phyloP scores from a whole-genome alignment of 495 filamentous ascomycete species.

The Penicillium waksmanii region DNA sequence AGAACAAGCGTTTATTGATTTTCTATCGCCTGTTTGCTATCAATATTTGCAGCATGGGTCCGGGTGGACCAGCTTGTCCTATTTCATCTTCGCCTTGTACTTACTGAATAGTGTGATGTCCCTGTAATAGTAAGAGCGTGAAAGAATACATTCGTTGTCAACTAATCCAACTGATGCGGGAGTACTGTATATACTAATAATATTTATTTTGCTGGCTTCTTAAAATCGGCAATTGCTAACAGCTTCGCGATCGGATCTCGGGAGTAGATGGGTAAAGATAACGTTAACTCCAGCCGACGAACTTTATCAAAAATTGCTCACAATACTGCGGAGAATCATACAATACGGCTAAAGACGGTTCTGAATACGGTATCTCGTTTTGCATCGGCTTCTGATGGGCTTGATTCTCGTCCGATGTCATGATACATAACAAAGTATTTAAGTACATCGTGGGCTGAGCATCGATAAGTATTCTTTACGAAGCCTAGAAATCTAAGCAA shows the following conservation, averaged over 20 bases:
- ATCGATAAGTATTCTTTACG: background rate
- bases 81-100: background rate
- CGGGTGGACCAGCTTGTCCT: background rate
- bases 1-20: background rate
- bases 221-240: background rate
- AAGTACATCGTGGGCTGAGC: background rate
- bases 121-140: background rate
- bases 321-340: background rate
- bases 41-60: background rate
- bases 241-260: background rate
- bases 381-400: background rate
- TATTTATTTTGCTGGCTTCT: background rate
- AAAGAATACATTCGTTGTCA: background rate
- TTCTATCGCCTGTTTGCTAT: background rate
- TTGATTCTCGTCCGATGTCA: background rate
- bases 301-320: background rate
- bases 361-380: background rate
- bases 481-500: background rate
- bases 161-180: background rate
- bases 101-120: background rate
- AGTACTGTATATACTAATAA: background rate
- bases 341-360: background rate
- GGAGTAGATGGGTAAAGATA: constrained; percentile 8
- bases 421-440: background rate
- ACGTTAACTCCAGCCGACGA: background rate